A percentile compares a stretch with the other conserved stretches of the same genome.
These are phyloP conservation scores for Neophaeococcomyces aloes DNA, from an alignment of 2,329 filamentous ascomycete genomes.

Conservation along the genomic window DNA sequence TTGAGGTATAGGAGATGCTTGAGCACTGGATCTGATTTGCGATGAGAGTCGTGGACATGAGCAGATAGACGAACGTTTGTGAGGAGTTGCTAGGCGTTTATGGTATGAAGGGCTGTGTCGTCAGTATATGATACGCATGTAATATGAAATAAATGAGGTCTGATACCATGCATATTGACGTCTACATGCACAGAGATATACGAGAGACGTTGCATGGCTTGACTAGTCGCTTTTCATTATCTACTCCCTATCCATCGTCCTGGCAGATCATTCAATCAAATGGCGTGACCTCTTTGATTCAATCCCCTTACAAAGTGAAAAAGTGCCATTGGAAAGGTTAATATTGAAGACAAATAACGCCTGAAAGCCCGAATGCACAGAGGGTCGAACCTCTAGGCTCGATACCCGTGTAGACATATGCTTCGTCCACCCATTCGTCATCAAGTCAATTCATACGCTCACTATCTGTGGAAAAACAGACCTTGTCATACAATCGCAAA, in stretches of 20 bases:
- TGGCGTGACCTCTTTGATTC: neutral
- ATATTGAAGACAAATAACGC: neutral
- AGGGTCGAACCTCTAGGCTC: neutral
- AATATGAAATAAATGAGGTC: no score
- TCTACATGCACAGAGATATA: no score
- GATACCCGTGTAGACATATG: conserved; percentile 1
- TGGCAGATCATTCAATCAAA: neutral
- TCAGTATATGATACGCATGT: no score
- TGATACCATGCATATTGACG: no score
- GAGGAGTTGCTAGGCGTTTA: no score
- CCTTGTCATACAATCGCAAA: conserved; percentile 5
- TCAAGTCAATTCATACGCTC: conserved; percentile 6
- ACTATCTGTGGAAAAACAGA: neutral
- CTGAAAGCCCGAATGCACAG: conserved; percentile 3
- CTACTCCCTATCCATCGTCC: neutral
- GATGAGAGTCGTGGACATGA: no score
- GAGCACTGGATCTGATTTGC: no score
- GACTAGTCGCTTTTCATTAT: neutral
- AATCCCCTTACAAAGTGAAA: conserved; percentile 3
- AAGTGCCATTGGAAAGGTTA: neutral
- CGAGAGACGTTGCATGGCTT: neutral
- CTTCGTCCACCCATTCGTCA: conserved; percentile 3
- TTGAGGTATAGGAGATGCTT: no score
- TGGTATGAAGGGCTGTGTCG: no score
- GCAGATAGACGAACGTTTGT: no score